phyloP scores from a whole-genome alignment of 2,329 filamentous ascomycete species.

The Colletotrichum eremochloae region DNA sequence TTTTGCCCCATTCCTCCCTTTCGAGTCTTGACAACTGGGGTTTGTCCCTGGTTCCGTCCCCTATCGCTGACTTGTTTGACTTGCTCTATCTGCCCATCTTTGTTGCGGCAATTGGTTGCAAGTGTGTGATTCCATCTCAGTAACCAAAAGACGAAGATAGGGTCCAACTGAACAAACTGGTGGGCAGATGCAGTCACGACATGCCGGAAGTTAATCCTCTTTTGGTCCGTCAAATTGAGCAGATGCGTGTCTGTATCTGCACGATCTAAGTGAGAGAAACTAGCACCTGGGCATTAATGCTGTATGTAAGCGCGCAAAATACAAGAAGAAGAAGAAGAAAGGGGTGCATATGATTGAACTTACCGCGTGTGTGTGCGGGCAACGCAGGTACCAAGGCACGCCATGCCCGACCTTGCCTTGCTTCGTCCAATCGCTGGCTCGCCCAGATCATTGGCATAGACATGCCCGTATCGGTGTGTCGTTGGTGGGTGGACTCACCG shows the following conservation, averaged over 20 bases:
- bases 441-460: slow-evolving; percentile 2
- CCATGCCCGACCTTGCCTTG: slow-evolving; percentile 15
- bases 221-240: not conserved
- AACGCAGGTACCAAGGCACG: slow-evolving; percentile 36
- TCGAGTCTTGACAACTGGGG: slow-evolving; percentile 13
- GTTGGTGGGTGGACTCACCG: not conserved
- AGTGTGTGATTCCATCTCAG: slow-evolving; percentile 35
- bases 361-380: slow-evolving; percentile 19
- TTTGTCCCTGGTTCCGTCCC: slow-evolving; percentile 5
- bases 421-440: slow-evolving; percentile 16
- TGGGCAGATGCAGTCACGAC: slow-evolving; percentile 22
- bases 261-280: slow-evolving; percentile 20
- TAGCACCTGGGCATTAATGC: not conserved
- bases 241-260: slow-evolving; percentile 8
- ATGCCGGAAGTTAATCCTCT: slow-evolving; percentile 16
- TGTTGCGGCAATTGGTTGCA: slow-evolving; percentile 19
- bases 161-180: slow-evolving; percentile 18
- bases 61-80: slow-evolving; percentile 4
- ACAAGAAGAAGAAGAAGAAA: slow-evolving; percentile 9
- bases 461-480: slow-evolving; percentile 20
- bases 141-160: slow-evolving; percentile 13
- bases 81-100: slow-evolving; percentile 11
- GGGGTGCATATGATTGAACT: slow-evolving; percentile 31
- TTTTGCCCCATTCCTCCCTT: slow-evolving; percentile 10
- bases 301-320: slow-evolving; percentile 30